These are phyloP conservation scores for Lactifluus pinguis DNA, from an alignment of 768 basidiomycete species.

Conservation along the genomic window DNA sequence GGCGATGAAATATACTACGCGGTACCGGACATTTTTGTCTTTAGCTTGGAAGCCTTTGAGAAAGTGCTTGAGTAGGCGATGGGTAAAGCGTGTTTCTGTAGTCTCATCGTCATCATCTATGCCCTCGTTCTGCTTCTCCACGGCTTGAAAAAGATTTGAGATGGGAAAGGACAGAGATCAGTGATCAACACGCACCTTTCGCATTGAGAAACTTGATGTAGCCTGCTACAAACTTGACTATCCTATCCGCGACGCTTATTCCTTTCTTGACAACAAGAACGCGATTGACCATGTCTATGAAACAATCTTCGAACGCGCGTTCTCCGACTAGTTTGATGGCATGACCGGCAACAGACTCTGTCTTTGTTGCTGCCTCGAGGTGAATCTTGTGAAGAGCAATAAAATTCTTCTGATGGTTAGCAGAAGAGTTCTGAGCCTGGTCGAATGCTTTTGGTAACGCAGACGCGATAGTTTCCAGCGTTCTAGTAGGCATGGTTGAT, in stretches of 20 bases:
- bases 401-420: conserved; percentile 87
- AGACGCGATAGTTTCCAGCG: conserved; percentile 25
- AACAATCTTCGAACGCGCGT: conserved; percentile 58
- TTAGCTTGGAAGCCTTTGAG: conserved; percentile 75
- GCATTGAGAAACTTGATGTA: conserved; percentile 71
- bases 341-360: conserved; percentile 40
- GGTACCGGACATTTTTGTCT: conserved; percentile 79
- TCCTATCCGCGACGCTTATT: conserved; percentile 57
- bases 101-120: conserved; percentile 41
- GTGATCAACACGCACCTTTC: conserved; percentile 44
- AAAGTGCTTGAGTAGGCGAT: conserved; percentile 44
- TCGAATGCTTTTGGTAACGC: conserved; percentile 62
- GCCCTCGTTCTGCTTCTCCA: conserved; percentile 28
- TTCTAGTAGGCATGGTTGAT: conserved; percentile 18
- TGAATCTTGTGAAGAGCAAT: conserved; percentile 79
- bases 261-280: conserved; percentile 77
- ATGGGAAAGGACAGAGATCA: neutral
- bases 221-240: conserved; percentile 73
- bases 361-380: conserved; percentile 45
- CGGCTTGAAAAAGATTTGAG: conserved; percentile 24
- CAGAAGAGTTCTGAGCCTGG: conserved; percentile 61
- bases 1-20: conserved; percentile 66
- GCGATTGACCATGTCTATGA: conserved; percentile 50
- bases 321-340: conserved; percentile 62
- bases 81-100: conserved; percentile 39